These are phyloP conservation scores for Candida pseudoviswanathii DNA, from an alignment of 1,139 yeast genomes.

Conservation along the genomic window DNA sequence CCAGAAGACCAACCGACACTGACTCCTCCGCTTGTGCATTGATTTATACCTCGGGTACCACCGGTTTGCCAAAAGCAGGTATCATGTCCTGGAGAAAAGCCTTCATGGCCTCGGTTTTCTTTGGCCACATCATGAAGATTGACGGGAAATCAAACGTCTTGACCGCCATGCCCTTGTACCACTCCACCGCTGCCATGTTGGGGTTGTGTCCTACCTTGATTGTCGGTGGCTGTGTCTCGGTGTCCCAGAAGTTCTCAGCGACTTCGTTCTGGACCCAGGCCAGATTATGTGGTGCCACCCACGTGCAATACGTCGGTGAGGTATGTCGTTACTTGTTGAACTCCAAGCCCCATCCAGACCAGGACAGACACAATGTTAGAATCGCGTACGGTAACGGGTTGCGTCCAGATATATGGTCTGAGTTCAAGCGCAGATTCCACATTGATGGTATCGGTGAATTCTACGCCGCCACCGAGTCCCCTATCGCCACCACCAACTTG, in stretches of 20 bases:
- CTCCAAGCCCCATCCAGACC: constrained; percentile 68
- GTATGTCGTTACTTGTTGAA: constrained; percentile 84
- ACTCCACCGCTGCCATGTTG: constrained; percentile 88
- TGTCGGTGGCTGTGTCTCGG: constrained; percentile 69
- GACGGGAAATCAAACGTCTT: constrained; percentile 60
- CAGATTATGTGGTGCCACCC: constrained; percentile 67
- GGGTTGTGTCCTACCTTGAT: constrained; percentile 77
- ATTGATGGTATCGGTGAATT: constrained; percentile 84
- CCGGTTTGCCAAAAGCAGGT: constrained; percentile 95
- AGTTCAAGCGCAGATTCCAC: constrained; percentile 75
- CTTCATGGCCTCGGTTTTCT: constrained; percentile 66
- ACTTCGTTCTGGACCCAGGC: constrained; percentile 92
- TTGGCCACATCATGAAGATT: constrained; percentile 71
- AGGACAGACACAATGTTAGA: constrained; percentile 60
- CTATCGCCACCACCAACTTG: constrained; percentile 82
- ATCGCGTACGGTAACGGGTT: constrained; percentile 93
- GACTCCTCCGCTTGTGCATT: constrained; percentile 70
- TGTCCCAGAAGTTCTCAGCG: constrained; percentile 83
- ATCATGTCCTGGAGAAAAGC: constrained; percentile 91
- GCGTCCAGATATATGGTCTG: constrained; percentile 88
- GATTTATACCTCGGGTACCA: constrained; percentile 92
- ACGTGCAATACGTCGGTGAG: constrained; percentile 94
- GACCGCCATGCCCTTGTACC: constrained; percentile 95
- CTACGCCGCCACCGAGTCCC: constrained; percentile 93
- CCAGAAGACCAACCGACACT: constrained; percentile 57